A percentile compares a stretch with the other conserved stretches of the same genome.
Evolutionary conservation across 768 basidiomycete genomes (phyloP).

Genomic region (Pleurotus cornucopiae): DNA sequence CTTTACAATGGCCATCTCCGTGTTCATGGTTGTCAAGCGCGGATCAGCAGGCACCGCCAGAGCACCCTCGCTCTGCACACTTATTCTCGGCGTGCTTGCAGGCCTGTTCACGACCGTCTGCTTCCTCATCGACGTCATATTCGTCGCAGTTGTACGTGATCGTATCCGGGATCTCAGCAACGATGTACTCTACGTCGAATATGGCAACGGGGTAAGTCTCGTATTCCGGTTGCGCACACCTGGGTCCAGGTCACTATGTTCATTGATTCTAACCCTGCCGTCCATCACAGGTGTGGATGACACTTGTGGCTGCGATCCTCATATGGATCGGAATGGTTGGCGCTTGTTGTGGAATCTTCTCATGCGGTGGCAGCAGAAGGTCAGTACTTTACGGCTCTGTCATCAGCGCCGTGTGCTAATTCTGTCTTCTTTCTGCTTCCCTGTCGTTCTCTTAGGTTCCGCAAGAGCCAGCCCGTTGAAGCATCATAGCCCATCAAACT

Average conservation of each 20-base stretch:
- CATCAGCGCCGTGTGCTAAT: neutral
- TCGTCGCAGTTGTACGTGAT: constrained; percentile 40
- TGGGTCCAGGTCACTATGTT: neutral
- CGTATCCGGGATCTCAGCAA: constrained; percentile 37
- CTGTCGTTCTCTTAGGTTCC: constrained; percentile 5
- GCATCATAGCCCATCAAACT: neutral
- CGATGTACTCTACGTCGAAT: constrained; percentile 34
- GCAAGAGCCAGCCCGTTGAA: constrained; percentile 6
- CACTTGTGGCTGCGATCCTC: constrained; percentile 42
- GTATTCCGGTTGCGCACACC: neutral
- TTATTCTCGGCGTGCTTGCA: constrained; percentile 33
- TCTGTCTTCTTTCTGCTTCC: neutral
- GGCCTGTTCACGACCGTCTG: constrained; percentile 42
- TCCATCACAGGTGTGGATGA: constrained; percentile 45
- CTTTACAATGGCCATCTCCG: constrained; percentile 42
- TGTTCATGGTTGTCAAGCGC: constrained; percentile 40
- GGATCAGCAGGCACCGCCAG: constrained; percentile 32
- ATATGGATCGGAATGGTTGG: constrained; percentile 42
- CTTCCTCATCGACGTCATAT: constrained; percentile 50
- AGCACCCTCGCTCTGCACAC: constrained; percentile 31
- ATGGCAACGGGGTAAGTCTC: constrained; percentile 44
- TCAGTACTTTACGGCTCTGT: neutral
- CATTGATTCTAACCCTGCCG: constrained; percentile 1
- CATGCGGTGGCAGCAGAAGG: constrained; percentile 17
- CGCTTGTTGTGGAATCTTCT: constrained; percentile 30